phyloP scores from a whole-genome alignment of 768 basidiomycete genomes.

The Gymnopilus junonius region DNA sequence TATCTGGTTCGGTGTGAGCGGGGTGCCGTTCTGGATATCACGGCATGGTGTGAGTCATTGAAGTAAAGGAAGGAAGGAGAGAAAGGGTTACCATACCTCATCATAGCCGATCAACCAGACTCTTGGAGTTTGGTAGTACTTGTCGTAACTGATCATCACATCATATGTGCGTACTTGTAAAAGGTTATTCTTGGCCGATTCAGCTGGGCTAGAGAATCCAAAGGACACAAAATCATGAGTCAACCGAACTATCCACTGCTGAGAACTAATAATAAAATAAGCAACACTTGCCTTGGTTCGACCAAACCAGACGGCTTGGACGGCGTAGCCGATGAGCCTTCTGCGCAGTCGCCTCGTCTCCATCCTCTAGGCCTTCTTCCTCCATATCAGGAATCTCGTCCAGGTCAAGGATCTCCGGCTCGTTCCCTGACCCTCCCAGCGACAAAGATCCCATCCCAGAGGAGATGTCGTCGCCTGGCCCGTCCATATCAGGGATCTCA shows the following conservation, averaged over 20 bases:
- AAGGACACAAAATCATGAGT: neutral
- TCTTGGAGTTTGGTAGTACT: slow-evolving; percentile 98
- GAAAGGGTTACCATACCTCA: slow-evolving; percentile 57
- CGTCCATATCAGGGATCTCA: slow-evolving; percentile 89
- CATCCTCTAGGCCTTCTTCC: slow-evolving; percentile 78
- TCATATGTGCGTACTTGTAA: slow-evolving; percentile 98
- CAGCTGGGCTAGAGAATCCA: slow-evolving; percentile 50
- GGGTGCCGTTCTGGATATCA: slow-evolving; percentile 73
- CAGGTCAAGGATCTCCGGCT: slow-evolving; percentile 81
- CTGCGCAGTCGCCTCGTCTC: slow-evolving; percentile 81
- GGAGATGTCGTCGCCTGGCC: slow-evolving; percentile 44
- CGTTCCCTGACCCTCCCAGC: slow-evolving; percentile 35
- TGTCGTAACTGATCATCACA: slow-evolving; percentile 99
- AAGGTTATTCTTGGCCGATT: slow-evolving; percentile 78
- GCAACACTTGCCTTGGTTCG: slow-evolving; percentile 57
- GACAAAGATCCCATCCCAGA: slow-evolving; percentile 50
- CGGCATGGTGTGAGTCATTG: slow-evolving; percentile 8
- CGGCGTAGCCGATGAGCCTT: slow-evolving; percentile 38
- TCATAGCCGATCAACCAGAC: slow-evolving; percentile 98
- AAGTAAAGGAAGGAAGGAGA: slow-evolving; percentile 6
- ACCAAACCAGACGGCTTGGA: slow-evolving; percentile 29
- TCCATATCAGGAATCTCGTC: slow-evolving; percentile 99
- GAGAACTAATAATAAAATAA: slow-evolving; percentile 31
- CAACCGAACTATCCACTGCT: neutral
- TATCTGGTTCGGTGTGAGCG: slow-evolving; percentile 87